Conservation (phyloP, 1,284 basidiomycete species). For the Ganoderma sp. region DNA sequence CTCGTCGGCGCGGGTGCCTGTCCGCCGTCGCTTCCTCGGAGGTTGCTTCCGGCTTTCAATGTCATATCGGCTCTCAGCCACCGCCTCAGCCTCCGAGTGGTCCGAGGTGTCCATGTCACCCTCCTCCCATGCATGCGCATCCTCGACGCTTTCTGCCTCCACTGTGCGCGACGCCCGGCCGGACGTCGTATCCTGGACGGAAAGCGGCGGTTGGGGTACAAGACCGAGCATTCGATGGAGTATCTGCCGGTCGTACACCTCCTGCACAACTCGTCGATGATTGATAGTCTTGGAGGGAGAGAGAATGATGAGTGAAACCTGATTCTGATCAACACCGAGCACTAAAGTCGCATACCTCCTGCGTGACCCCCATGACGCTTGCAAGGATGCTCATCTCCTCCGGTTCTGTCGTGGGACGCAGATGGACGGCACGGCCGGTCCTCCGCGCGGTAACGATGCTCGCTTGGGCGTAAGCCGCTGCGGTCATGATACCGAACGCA, state of each 20-base stretch:
- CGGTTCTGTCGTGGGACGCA: slow-evolving; percentile 54
- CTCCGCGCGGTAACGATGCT: slow-evolving; percentile 62
- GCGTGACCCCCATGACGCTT: slow-evolving; percentile 81
- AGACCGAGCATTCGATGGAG: slow-evolving; percentile 70
- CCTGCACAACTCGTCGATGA: slow-evolving; percentile 70
- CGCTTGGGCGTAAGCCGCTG: slow-evolving; percentile 65
- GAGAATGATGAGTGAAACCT: slow-evolving; percentile 23
- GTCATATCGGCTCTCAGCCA: slow-evolving; percentile 60
- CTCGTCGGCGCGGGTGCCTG: slow-evolving; percentile 38
- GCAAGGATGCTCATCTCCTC: slow-evolving; percentile 83
- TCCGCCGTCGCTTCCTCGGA: slow-evolving; percentile 54
- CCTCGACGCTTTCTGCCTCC: slow-evolving; percentile 42
- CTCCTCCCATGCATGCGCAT: slow-evolving; percentile 47
- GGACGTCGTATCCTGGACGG: slow-evolving; percentile 25
- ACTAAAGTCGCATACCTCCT: slow-evolving; percentile 62
- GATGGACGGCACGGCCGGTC: slow-evolving; percentile 50
- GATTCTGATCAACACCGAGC: slow-evolving; percentile 13
- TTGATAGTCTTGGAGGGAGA: slow-evolving; percentile 63
- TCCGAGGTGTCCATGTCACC: slow-evolving; percentile 47
- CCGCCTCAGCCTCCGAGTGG: slow-evolving; percentile 38
- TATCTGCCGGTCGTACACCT: slow-evolving; percentile 66
- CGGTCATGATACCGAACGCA: slow-evolving; percentile 84
- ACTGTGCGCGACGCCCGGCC: slow-evolving; percentile 26
- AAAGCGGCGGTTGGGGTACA: slow-evolving; percentile 38
- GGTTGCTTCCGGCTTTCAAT: slow-evolving; percentile 50